These are phyloP conservation scores for Plasmodiophora brassicae DNA, from an alignment of 208 protist species.

Conservation along the genomic window DNA sequence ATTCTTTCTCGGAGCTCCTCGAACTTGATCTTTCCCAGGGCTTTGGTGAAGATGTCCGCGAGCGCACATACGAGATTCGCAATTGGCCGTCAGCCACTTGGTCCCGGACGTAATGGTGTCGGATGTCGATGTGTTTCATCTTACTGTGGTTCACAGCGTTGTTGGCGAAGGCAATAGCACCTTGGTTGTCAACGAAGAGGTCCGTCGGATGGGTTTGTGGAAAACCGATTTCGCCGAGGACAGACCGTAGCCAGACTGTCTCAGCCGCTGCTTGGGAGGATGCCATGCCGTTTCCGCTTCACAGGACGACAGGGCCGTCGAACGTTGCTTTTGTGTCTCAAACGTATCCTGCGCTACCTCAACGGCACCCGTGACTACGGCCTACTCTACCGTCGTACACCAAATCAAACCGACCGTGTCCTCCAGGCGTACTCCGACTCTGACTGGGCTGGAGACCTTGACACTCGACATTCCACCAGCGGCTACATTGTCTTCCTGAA, in stretches of 20 bases:
- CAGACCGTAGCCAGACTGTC: too few species aligned
- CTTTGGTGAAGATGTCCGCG: too few species aligned
- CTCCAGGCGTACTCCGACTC: not conserved
- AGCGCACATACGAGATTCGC: too few species aligned
- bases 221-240: not conserved
- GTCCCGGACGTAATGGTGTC: not conserved
- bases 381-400: not conserved
- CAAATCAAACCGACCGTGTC: not conserved
- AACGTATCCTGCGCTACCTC: not conserved
- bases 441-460: not conserved
- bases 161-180: not conserved
- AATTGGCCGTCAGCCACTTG: not conserved
- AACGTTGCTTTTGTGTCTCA: too few species aligned
- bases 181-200: not conserved
- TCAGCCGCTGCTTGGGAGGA: too few species aligned
- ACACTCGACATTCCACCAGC: not conserved
- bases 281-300: too few species aligned
- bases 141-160: not conserved
- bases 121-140: slow-evolving; percentile 6
- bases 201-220: not conserved
- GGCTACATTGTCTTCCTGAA: not conserved
- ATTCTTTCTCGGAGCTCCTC: too few species aligned
- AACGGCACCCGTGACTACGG: not conserved
- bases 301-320: too few species aligned
- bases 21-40: too few species aligned